phyloP scores from a whole-genome alignment of 129 eudicot genomes.

The Sambucus nigra region DNA sequence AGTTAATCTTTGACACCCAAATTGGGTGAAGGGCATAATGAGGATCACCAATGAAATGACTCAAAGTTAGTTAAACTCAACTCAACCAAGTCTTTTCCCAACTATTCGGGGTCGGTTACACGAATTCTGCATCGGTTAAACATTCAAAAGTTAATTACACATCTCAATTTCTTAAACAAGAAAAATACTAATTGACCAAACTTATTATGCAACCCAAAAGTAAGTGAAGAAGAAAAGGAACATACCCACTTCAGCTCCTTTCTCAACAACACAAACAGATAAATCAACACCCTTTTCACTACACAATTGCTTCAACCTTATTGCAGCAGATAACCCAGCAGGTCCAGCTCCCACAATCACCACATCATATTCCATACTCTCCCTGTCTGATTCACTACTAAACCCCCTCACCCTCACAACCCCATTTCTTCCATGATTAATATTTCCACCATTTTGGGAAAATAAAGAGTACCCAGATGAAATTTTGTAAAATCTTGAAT shows the following conservation, averaged over 20 bases:
- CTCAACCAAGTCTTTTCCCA: too few species aligned
- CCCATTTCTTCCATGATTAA: constrained; percentile 21
- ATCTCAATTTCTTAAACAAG: not conserved
- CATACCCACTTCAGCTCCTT: constrained; percentile 92
- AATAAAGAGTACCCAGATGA: constrained; percentile 11
- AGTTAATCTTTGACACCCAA: too few species aligned
- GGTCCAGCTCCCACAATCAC: constrained; percentile 96
- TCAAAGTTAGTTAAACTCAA: too few species aligned
- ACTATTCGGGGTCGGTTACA: not conserved
- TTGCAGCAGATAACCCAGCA: constrained; percentile 89
- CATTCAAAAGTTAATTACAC: not conserved
- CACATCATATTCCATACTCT: constrained; percentile 67
- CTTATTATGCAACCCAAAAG: not conserved
- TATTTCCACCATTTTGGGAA: too few species aligned
- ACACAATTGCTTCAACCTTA: constrained; percentile 80
- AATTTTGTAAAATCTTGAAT: not conserved
- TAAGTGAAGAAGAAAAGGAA: not conserved
- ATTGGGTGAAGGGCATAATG: too few species aligned
- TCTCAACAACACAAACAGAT: constrained; percentile 87
- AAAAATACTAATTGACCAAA: not conserved
- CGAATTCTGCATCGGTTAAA: too few species aligned
- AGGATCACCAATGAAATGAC: not conserved
- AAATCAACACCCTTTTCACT: constrained; percentile 51
- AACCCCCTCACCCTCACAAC: constrained; percentile 15
- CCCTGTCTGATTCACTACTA: constrained; percentile 46